Conservation (phyloP, 176 grass and related monocot genomes). For the Oryza punctata region DNA sequence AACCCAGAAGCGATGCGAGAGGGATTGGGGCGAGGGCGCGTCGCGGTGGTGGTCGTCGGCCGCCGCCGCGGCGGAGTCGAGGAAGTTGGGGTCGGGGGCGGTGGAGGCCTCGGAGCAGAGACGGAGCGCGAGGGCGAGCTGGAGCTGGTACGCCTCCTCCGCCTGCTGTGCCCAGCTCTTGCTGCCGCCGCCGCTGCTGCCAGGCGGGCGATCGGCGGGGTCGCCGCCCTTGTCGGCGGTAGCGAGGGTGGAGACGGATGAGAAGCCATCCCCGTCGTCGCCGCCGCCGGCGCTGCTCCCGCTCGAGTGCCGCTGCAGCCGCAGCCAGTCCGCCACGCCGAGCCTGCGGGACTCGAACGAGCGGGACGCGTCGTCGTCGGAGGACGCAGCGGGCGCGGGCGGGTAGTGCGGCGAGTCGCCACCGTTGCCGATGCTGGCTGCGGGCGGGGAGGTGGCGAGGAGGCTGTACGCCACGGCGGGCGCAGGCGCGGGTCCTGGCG, state of each 20-base stretch:
- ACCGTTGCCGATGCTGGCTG: constrained; percentile 41
- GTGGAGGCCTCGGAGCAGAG: constrained; percentile 77
- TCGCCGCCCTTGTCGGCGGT: constrained; percentile 23
- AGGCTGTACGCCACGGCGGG: constrained; percentile 19
- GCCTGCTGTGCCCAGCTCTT: constrained; percentile 97
- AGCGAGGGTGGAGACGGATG: constrained; percentile 44
- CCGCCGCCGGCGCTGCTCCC: constrained; percentile 67
- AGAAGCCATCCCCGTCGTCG: constrained; percentile 36
- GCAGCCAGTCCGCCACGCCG: constrained; percentile 40
- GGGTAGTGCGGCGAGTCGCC: constrained; percentile 45
- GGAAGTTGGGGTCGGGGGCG: constrained; percentile 68
- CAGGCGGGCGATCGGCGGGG: constrained; percentile 13
- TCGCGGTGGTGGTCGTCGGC: constrained; percentile 39
- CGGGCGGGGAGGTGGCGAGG: constrained; percentile 43
- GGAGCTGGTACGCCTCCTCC: constrained; percentile 87
- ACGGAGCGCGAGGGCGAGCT: constrained; percentile 83
- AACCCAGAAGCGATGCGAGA: constrained; percentile 88
- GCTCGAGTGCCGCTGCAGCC: constrained; percentile 62
- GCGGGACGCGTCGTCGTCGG: constrained; percentile 7
- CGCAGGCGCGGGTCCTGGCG: neutral
- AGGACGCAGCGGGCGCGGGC: neutral
- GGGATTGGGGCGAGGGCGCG: constrained; percentile 39
- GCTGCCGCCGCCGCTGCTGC: constrained; percentile 39
- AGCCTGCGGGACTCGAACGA: constrained; percentile 35
- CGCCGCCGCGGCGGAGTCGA: constrained; percentile 41